These are phyloP conservation scores for Calycina herbarum DNA, from an alignment of 2,329 filamentous ascomycete genomes.

Conservation along the genomic window DNA sequence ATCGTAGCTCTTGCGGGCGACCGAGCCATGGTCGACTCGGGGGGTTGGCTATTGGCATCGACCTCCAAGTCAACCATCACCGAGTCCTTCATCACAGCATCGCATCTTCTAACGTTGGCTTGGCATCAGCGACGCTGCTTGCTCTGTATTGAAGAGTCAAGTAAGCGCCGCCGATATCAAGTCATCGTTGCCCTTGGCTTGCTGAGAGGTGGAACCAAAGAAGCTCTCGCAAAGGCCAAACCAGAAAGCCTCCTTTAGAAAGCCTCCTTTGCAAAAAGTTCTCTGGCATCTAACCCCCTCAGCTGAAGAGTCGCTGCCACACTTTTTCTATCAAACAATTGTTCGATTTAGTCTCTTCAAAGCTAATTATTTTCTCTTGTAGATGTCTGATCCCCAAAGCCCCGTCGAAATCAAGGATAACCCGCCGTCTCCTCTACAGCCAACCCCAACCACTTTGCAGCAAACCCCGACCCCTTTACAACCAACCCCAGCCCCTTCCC, in stretches of 20 bases:
- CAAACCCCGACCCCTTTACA: not conserved
- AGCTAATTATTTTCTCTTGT: not conserved
- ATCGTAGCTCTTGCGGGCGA: not conserved
- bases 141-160: not conserved
- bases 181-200: not conserved
- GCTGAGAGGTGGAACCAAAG: not conserved
- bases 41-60: not conserved
- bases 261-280: not conserved
- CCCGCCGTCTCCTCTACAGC: not conserved
- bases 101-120: not conserved
- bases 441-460: not conserved
- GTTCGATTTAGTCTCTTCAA: not conserved
- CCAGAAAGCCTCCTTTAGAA: not conserved
- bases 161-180: not conserved
- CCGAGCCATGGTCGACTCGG: too few species aligned
- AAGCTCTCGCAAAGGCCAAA: not conserved
- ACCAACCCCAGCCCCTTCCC: not conserved
- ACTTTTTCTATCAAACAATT: not conserved
- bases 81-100: not conserved
- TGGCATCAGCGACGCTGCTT: not conserved
- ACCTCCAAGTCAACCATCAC: not conserved
- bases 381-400: constrained; percentile 1
- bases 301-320: not conserved
- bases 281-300: too few species aligned
- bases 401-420: not conserved